Conservation (phyloP, 805 yeast genomes). For the Saccharomyces jurei region DNA sequence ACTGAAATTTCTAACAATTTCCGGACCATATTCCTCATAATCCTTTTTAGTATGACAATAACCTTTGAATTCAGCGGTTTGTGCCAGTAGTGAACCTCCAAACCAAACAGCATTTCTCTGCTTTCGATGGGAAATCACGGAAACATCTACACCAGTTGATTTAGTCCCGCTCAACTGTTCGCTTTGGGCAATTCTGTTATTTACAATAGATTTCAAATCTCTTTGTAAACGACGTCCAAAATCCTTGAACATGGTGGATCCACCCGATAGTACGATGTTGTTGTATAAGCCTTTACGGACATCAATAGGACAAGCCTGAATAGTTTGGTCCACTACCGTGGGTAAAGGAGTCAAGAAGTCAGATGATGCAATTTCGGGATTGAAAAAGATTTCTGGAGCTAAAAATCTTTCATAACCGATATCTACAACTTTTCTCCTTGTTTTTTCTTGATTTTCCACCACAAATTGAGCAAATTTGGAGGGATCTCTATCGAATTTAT, state of each 20-base stretch:
- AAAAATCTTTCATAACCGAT: conserved; percentile 96
- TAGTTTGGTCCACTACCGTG: conserved; percentile 88
- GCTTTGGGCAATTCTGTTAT: conserved; percentile 75
- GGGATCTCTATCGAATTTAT: conserved; percentile 87
- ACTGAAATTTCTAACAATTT: conserved; percentile 93
- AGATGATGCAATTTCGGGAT: conserved; percentile 92
- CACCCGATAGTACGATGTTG: conserved; percentile 94
- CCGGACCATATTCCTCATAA: conserved; percentile 96
- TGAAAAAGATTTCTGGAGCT: conserved; percentile 98
- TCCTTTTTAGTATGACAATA: conserved; percentile 96
- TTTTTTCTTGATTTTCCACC: conserved; percentile 68
- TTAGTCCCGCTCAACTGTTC: conserved; percentile 67
- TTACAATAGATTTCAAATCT: conserved; percentile 80
- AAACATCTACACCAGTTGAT: conserved; percentile 92
- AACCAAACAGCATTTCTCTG: conserved; percentile 99
- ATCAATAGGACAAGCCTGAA: conserved; percentile 93
- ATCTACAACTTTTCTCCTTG: conserved; percentile 64
- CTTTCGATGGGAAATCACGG: conserved; percentile 92
- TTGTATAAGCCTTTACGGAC: conserved; percentile 94
- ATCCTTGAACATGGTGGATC: conserved; percentile 97
- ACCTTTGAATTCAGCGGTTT: conserved; percentile 91
- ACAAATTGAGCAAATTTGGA: conserved; percentile 89
- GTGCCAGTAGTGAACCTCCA: conserved; percentile 95
- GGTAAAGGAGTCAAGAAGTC: conserved; percentile 96
- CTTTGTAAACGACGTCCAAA: conserved; percentile 96